Evolutionary conservation across 148 eudicot species (phyloP), one percentile per base, ranked within the genome.

Genomic region (Vaccinium corymbosum): DNA sequence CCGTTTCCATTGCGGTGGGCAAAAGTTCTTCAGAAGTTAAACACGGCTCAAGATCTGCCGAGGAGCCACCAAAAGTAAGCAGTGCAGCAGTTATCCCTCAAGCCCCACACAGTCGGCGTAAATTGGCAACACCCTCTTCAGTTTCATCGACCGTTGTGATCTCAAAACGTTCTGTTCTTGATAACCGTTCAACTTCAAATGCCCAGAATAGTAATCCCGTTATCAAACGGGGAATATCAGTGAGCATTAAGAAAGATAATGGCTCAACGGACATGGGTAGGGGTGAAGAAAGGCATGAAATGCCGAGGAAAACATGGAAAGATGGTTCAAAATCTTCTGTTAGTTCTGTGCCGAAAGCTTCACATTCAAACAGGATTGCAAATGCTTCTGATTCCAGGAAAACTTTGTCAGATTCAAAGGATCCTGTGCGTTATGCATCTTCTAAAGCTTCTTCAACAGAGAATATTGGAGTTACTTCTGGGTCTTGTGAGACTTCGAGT

Each of bases 351-450:
- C 70, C 83, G 32, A 94, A 92, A 86, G 77, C 86, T 29, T 89
- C 93, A 68, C 92, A 86, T 76, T 82, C 88, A 64, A 87, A 89
- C 86, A 91, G 79, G 92, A 49, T 85, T 68, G 80, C 89, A 50
- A 86, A 81, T 82, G 83, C 89, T 85, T 79, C 90, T 72, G 88
- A 83, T 85, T 84, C 85, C 50, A 94, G 89, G 85, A 90, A 84
- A 83, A 82, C 56, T 42, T 57, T 90, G 55, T 90, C 93, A 82
- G 91, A 88, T 78, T 89, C 88, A 48, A 94, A 93, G 87, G 93
- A 93, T 83, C 76, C 86, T 52, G 7, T 35, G 38, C 70, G 82
- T 85, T 80, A 85, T 84, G 83, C 91, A 81, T 89, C 93, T 89
- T 87, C 92, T 76, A 93, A 90, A 89, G 76, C 89, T 68, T 79